Evolutionary conservation across 1,284 basidiomycete genomes (phyloP).

Genomic region (Ustilago bromivora): DNA sequence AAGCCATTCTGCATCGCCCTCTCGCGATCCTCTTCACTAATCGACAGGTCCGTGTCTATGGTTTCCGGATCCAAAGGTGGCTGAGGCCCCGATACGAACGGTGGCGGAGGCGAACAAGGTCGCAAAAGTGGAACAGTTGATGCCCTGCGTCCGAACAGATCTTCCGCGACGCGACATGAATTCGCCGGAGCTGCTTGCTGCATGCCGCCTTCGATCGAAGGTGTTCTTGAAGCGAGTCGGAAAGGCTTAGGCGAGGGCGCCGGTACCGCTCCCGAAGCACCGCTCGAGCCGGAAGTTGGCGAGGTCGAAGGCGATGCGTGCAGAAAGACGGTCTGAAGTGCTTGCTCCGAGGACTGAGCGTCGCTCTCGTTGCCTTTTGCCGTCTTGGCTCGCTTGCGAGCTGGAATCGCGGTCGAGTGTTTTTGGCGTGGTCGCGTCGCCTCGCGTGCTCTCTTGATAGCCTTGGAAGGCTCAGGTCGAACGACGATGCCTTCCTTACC

Average conservation of each 20-base stretch:
- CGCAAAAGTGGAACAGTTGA: conserved; percentile 20
- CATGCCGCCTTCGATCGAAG: conserved; percentile 7
- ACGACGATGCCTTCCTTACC: conserved; percentile 51
- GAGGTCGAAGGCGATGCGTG: conserved; percentile 28
- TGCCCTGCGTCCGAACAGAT: conserved; percentile 25
- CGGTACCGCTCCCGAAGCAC: neutral
- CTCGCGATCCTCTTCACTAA: neutral
- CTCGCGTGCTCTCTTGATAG: conserved; percentile 30
- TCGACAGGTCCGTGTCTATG: neutral
- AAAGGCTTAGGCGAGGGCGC: conserved; percentile 22
- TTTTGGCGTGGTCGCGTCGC: conserved; percentile 13
- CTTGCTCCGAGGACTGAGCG: conserved; percentile 3
- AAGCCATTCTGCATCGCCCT: neutral
- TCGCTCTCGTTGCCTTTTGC: neutral
- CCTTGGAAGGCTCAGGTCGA: conserved; percentile 16
- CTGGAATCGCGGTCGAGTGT: neutral
- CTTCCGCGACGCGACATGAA: neutral
- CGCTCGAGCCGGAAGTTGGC: conserved; percentile 3
- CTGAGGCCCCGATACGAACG: neutral
- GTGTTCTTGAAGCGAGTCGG: conserved; percentile 14
- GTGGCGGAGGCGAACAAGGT: conserved; percentile 21
- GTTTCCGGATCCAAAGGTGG: neutral
- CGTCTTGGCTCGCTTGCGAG: conserved; percentile 17
- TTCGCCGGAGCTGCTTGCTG: neutral
- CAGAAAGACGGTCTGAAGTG: conserved; percentile 38